phyloP scores from a whole-genome alignment of 768 basidiomycete genomes.

The Panus rudis region DNA sequence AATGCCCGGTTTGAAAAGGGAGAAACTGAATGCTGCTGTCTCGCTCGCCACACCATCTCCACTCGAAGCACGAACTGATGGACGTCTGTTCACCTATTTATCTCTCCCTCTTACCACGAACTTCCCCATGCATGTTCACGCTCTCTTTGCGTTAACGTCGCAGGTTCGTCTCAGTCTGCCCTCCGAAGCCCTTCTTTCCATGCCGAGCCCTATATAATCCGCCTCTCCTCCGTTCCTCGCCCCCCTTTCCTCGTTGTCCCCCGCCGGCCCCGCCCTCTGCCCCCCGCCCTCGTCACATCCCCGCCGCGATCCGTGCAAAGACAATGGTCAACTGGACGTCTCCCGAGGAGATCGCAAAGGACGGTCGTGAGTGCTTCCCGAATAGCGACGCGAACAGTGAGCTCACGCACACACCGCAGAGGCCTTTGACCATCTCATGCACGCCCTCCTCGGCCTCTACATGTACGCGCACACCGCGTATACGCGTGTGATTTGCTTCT shows the following conservation, averaged over 20 bases:
- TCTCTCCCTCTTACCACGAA: not conserved
- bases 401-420: slow-evolving; percentile 18
- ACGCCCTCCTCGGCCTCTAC: slow-evolving; percentile 38
- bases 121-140: not conserved
- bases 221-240: slow-evolving; percentile 1
- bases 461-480: slow-evolving; percentile 24
- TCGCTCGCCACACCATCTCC: not conserved
- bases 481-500: not conserved
- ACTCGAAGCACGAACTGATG: not conserved
- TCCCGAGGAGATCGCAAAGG: slow-evolving; percentile 27
- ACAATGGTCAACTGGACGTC: slow-evolving; percentile 38
- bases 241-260: slow-evolving; percentile 1
- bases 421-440: slow-evolving; percentile 34
- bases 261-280: slow-evolving; percentile 2
- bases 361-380: slow-evolving; percentile 24
- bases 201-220: no score
- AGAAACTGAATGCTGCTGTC: not conserved
- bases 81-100: slow-evolving; percentile 1
- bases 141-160: not conserved
- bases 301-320: not conserved
- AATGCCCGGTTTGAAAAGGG: not conserved
- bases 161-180: not conserved
- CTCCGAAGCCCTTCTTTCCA: not conserved
- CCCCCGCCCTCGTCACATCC: not conserved
- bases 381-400: slow-evolving; percentile 1